Evolutionary conservation across 1,139 yeast species (phyloP).

Genomic region (Kluyveromyces sp.): DNA sequence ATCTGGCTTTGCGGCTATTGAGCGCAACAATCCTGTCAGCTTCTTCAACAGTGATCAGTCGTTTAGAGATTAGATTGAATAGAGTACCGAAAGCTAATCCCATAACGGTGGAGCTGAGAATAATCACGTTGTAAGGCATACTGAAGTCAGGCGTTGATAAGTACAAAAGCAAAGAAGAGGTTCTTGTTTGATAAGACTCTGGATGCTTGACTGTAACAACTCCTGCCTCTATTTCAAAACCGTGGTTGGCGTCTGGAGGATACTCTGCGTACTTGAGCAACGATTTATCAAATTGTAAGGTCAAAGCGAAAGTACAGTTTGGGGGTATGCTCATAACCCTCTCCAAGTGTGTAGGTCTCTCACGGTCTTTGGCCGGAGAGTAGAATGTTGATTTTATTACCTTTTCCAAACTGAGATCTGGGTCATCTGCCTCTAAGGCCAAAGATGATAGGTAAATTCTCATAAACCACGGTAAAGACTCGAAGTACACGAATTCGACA

Average conservation of each 20-base stretch:
- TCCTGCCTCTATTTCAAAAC: constrained; percentile 90
- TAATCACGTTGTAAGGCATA: constrained; percentile 97
- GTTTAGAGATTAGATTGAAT: constrained; percentile 70
- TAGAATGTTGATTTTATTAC: constrained; percentile 52
- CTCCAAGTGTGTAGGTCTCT: constrained; percentile 80
- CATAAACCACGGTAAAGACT: constrained; percentile 91
- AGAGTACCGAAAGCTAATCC: constrained; percentile 85
- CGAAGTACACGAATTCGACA: constrained; percentile 58
- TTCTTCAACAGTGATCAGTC: constrained; percentile 71
- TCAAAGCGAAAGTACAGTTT: constrained; percentile 50
- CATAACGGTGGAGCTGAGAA: constrained; percentile 87
- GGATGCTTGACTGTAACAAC: constrained; percentile 51
- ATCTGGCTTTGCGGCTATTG: constrained; percentile 3
- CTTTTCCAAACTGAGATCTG: constrained; percentile 17
- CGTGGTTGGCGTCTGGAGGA: constrained; percentile 99
- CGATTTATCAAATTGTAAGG: constrained; percentile 82
- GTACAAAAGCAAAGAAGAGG: constrained; percentile 76
- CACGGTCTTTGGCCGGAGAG: constrained; percentile 72
- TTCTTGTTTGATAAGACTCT: constrained; percentile 55
- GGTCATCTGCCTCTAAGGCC: constrained; percentile 30
- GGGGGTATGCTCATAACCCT: constrained; percentile 60
- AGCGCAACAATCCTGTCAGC: constrained; percentile 38
- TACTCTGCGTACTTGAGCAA: constrained; percentile 81
- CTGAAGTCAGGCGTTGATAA: constrained; percentile 97
- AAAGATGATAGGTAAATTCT: constrained; percentile 73